Percentiles rank a stretch among this genome's conserved stretches.
Evolutionary conservation across 768 basidiomycete genomes (phyloP).

Genomic region (Suillus brevipes): DNA sequence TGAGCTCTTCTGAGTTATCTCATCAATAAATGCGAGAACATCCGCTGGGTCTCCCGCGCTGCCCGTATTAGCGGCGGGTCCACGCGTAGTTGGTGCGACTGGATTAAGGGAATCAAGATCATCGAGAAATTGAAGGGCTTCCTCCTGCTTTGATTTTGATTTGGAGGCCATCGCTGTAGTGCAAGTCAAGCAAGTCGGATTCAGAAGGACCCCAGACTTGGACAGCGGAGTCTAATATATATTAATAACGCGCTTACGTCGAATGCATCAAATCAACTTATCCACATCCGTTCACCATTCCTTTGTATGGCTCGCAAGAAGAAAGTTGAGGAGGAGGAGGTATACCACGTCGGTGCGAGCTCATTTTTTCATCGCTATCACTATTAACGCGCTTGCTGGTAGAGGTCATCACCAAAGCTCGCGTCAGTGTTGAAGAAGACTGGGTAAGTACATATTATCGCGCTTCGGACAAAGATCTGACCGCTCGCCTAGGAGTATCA

Average conservation of each 20-base stretch:
- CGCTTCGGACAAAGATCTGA: constrained; percentile 2
- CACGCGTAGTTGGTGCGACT: constrained; percentile 23
- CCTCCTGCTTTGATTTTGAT: constrained; percentile 78
- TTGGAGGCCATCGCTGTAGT: constrained; percentile 37
- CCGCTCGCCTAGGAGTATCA: constrained; percentile 51
- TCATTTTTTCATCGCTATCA: neutral
- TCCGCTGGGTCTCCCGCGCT: constrained; percentile 73
- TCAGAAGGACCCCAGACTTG: neutral
- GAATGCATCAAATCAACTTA: neutral
- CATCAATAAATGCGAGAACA: constrained; percentile 90
- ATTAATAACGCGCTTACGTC: neutral
- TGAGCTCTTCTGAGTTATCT: constrained; percentile 89
- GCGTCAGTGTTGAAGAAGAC: constrained; percentile 46
- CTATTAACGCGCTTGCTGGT: constrained; percentile 4
- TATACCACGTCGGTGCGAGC: constrained; percentile 50
- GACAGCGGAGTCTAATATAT: neutral
- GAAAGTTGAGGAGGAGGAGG: constrained; percentile 37
- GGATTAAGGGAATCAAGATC: constrained; percentile 85
- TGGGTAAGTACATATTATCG: constrained; percentile 46
- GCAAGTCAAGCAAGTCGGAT: neutral
- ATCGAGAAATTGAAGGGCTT: constrained; percentile 91
- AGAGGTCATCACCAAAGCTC: constrained; percentile 66
- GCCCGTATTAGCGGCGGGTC: constrained; percentile 23
- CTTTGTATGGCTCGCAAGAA: constrained; percentile 27
- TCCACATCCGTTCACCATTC: neutral